A percentile compares a stretch with the other conserved stretches of the same genome.
Evolutionary conservation across 768 basidiomycete species (phyloP).

Genomic region (Boletus subcaerulescens): DNA sequence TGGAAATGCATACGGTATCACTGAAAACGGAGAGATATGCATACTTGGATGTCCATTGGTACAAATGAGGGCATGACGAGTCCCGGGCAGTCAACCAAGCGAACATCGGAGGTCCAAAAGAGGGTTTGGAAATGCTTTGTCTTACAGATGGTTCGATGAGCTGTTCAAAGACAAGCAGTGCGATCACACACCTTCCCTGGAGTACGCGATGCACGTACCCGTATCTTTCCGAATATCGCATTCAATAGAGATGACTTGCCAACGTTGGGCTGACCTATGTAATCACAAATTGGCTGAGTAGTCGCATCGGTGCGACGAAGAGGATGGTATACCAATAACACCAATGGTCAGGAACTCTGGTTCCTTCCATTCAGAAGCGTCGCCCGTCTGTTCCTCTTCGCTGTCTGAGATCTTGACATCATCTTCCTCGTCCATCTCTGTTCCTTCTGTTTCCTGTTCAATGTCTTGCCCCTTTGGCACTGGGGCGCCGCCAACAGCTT

Average conservation of each 20-base stretch:
- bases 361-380: conserved; percentile 32
- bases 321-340: conserved; percentile 54
- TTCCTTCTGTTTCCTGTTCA: conserved; percentile 2
- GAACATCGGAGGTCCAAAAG: conserved; percentile 82
- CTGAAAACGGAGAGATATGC: not conserved
- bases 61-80: conserved; percentile 85
- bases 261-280: conserved; percentile 86
- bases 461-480: conserved; percentile 27
- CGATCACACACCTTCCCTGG: conserved; percentile 68
- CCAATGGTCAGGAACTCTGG: conserved; percentile 74
- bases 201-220: conserved; percentile 80
- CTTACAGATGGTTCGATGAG: conserved; percentile 33
- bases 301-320: not conserved
- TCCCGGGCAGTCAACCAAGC: conserved; percentile 94
- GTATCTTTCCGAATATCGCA: conserved; percentile 77
- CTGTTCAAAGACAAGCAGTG: not conserved
- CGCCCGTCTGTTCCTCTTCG: conserved; percentile 15
- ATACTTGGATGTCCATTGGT: conserved; percentile 80
- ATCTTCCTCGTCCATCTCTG: conserved; percentile 24
- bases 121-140: conserved; percentile 96
- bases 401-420: conserved; percentile 4
- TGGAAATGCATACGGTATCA: not conserved
- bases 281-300: not conserved
- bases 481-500: conserved; percentile 41
- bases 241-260: conserved; percentile 93